Evolutionary conservation across 129 eudicot species (phyloP), one percentile per base, ranked within the genome.

Genomic region (Calendula officinalis): DNA sequence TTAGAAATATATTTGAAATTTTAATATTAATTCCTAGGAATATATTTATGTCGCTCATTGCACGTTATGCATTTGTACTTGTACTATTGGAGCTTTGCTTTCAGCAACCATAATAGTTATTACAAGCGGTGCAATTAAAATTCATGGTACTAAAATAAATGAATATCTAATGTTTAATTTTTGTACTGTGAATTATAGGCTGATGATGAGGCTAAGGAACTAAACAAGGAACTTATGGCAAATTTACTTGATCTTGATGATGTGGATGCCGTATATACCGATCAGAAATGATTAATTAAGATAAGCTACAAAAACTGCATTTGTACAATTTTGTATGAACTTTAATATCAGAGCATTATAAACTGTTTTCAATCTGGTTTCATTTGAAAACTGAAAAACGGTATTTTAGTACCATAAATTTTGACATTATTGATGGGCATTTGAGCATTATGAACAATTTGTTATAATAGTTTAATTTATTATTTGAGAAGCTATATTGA

Each of bases 191-290:
- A 66, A 41, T 60, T 77, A 65, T 80, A 92, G 96, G 96, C 75
- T 10, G 99, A 92, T 62, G 99, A 92, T 60, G 99, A 92, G 58
- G 99, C 99, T 68, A 77, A 75, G 83, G 99, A 92, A 48, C 78
- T 92, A 71, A 92, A 92, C 89, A 92, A 81, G 82, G 91, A 81
- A 68, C 83, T 88, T 40, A 79, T 88, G 83, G 70, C 96, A 73
- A 67, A 76, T 76, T 75, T 92, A 66, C 95, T 92, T 10, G 96
- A 92, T 66, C 91, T 92, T 37, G 96, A 92, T 69, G 98, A 92
- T 61, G 98, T 88, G 50, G 98, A 92, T 83, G 99, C 99, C 60
- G 99, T 92, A 10, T 92, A 85, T 77, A 88, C 95, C 5, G 96
- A 92, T 77, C 99, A 92, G 77, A 85, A 80, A 68, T 84, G 70